Percentiles rank a stretch among this genome's conserved stretches.
These are phyloP conservation scores for Euphorbia pulcherrima DNA, from an alignment of 345 rosid species.

Conservation along the genomic window DNA sequence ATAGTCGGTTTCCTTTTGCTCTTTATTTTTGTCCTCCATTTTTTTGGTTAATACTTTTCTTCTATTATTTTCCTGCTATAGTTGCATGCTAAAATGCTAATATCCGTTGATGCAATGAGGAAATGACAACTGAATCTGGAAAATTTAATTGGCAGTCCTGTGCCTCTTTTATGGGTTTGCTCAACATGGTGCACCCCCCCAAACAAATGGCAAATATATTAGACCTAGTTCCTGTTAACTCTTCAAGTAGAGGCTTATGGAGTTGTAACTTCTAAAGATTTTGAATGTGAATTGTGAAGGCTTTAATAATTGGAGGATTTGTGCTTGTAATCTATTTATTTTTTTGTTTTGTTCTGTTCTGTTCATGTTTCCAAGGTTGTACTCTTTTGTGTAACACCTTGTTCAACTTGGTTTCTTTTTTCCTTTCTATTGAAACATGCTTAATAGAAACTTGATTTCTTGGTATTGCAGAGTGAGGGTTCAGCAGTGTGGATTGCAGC, in stretches of 20 bases:
- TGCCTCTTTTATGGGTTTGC: too few relatives aligned
- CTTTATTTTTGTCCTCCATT: not conserved
- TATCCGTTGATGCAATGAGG: too few relatives aligned
- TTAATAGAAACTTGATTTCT: not conserved
- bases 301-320: not conserved
- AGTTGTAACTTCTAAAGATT: not conserved
- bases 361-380: not conserved
- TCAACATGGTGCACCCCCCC: too few relatives aligned
- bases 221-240: too few relatives aligned
- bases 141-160: too few relatives aligned
- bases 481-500: conserved; percentile 80
- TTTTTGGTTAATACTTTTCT: not conserved
- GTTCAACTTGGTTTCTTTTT: not conserved
- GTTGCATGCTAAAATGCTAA: not conserved
- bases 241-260: not conserved
- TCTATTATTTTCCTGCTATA: not conserved
- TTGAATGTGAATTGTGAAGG: conserved; percentile 4
- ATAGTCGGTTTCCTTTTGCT: too few relatives aligned
- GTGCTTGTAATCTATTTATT: not conserved
- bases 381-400: not conserved
- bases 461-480: conserved; percentile 66
- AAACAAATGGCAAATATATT: too few relatives aligned
- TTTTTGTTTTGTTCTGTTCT: not conserved
- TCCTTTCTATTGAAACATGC: not conserved
- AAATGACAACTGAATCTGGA: too few relatives aligned